phyloP scores from a whole-genome alignment of 1,284 basidiomycete species.

The Moesziomyces aphidis region DNA sequence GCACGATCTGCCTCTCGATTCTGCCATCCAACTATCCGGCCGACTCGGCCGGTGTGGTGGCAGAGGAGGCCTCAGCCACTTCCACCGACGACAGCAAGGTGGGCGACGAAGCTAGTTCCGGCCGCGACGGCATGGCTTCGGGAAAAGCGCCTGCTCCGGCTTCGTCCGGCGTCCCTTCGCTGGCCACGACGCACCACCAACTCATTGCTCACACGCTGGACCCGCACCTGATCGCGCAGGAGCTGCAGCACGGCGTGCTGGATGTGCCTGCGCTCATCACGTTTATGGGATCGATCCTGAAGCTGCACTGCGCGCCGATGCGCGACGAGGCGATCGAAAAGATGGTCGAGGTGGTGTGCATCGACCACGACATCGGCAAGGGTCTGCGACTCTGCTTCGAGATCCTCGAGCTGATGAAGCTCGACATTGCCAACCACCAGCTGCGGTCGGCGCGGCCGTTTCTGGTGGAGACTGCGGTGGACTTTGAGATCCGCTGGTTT shows the following conservation, averaged over 20 bases:
- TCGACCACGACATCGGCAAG: conserved; percentile 72
- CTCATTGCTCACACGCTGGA: conserved; percentile 71
- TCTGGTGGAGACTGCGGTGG: conserved; percentile 81
- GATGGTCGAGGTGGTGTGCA: conserved; percentile 74
- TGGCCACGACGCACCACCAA: conserved; percentile 53
- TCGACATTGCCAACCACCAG: conserved; percentile 95
- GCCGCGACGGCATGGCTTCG: not conserved
- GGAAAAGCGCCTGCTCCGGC: conserved; percentile 1
- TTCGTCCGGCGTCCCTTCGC: conserved; percentile 6
- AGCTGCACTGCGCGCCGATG: conserved; percentile 92
- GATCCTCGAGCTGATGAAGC: conserved; percentile 92
- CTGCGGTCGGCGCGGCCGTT: conserved; percentile 86
- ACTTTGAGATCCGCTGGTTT: conserved; percentile 84
- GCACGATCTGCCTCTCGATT: conserved; percentile 84
- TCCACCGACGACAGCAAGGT: conserved; percentile 6
- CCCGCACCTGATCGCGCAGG: conserved; percentile 78
- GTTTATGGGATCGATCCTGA: conserved; percentile 82
- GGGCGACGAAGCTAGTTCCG: conserved; percentile 1
- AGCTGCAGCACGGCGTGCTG: conserved; percentile 81
- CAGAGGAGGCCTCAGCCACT: conserved; percentile 4
- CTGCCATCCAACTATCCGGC: conserved; percentile 71
- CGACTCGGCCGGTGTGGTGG: conserved; percentile 73
- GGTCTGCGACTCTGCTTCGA: conserved; percentile 88
- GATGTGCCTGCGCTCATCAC: conserved; percentile 83
- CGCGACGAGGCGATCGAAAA: conserved; percentile 84